Evolutionary conservation across 257 asterid species (phyloP).

Genomic region (Nicotiana noctiflora): DNA sequence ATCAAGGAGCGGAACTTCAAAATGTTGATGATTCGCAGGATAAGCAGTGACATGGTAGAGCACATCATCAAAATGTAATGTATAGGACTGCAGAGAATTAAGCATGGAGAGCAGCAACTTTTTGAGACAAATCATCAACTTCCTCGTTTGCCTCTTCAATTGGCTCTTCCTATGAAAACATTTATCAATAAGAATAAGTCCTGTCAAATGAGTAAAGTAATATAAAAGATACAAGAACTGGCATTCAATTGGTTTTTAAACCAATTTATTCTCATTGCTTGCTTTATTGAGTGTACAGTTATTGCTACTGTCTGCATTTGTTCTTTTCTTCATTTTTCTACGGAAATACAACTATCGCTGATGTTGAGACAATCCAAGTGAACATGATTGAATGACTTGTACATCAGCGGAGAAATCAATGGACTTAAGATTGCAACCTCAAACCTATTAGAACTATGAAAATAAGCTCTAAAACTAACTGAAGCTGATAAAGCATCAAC

Average conservation of each 20-base stretch:
- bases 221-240: not conserved
- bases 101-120: constrained; percentile 23
- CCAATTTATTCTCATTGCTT: not conserved
- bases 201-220: not conserved
- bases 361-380: not conserved
- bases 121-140: constrained; percentile 25
- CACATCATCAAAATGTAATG: not conserved
- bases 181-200: not conserved
- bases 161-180: constrained; percentile 24
- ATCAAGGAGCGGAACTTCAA: not conserved
- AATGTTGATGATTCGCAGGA: constrained; percentile 10
- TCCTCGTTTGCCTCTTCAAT: constrained; percentile 35
- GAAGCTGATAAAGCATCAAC: not conserved
- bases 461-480: not conserved
- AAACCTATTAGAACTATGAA: not conserved
- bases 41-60: not conserved
- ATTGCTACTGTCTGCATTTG: not conserved
- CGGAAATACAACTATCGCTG: not conserved
- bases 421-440: not conserved
- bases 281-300: not conserved
- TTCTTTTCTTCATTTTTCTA: not conserved
- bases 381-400: not conserved
- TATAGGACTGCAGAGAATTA: constrained; percentile 9
- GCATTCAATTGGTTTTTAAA: not conserved
- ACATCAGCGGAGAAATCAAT: not conserved